Conservation (phyloP, 1,284 basidiomycete species). For the Rhodotorula sp. region DNA sequence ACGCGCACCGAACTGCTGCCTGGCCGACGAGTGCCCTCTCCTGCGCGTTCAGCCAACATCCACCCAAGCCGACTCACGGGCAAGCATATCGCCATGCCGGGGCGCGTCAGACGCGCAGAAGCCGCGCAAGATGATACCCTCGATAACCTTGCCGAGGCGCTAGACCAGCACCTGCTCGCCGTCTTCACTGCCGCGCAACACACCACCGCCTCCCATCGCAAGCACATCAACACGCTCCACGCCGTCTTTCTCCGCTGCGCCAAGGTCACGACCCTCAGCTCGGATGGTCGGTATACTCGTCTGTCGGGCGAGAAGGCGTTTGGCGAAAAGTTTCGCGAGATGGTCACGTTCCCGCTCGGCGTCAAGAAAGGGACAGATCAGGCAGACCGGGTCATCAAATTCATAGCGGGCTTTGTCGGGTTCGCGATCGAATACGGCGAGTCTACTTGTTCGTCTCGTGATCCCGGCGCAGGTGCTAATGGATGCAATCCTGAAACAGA, state of each 20-base stretch:
- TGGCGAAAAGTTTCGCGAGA: conserved; percentile 67
- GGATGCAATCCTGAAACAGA: conserved; percentile 8
- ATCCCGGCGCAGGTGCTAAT: neutral
- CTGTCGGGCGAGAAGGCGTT: conserved; percentile 79
- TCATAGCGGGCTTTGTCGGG: conserved; percentile 76
- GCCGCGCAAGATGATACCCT: conserved; percentile 13
- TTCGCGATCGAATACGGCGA: conserved; percentile 75
- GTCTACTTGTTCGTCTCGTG: neutral
- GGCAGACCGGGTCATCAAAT: conserved; percentile 80
- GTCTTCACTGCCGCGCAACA: conserved; percentile 76
- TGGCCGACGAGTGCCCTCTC: neutral
- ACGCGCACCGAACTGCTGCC: too few species aligned
- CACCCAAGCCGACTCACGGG: neutral
- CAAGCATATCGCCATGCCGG: conserved; percentile 14
- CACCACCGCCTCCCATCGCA: conserved; percentile 80
- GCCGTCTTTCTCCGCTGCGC: conserved; percentile 73
- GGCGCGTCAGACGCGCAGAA: neutral
- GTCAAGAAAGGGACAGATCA: conserved; percentile 79
- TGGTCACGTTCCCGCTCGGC: conserved; percentile 62
- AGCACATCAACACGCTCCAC: conserved; percentile 83
- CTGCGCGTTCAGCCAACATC: conserved; percentile 1
- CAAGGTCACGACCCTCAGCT: conserved; percentile 58
- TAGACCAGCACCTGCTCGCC: conserved; percentile 21
- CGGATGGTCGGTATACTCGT: conserved; percentile 58
- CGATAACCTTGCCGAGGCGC: conserved; percentile 6